phyloP scores from a whole-genome alignment of 345 rosid species.

The Geranium brycei region DNA sequence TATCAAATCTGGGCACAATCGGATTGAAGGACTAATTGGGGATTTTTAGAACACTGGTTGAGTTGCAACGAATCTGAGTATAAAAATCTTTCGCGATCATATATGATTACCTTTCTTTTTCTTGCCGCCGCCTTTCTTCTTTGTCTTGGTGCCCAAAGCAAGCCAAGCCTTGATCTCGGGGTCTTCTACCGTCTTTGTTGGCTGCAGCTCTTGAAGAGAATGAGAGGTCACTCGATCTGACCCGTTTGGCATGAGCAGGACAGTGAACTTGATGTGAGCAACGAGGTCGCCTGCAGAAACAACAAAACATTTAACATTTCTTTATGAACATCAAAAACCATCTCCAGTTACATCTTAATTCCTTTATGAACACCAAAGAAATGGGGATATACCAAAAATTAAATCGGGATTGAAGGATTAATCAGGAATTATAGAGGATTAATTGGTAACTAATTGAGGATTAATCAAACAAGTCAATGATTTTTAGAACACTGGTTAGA shows the following conservation, averaged over 20 bases:
- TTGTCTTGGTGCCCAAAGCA: conserved; percentile 77
- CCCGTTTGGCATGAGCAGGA: conserved; percentile 90
- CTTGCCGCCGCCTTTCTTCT: conserved; percentile 96
- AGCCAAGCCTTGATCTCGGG: conserved; percentile 96
- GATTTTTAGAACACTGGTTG: no score
- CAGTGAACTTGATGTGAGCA: conserved; percentile 90
- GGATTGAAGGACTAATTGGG: no score
- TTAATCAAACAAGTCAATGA: no score
- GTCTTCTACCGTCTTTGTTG: conserved; percentile 64
- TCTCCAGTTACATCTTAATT: no score
- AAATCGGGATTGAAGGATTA: no score
- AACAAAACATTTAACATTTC: neutral
- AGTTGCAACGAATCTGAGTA: no score
- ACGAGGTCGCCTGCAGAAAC: conserved; percentile 56
- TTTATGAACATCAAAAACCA: neutral
- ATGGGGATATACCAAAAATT: no score
- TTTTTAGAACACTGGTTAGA: no score
- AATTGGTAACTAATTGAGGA: no score
- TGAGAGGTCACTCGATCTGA: conserved; percentile 84
- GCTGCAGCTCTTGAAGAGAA: conserved; percentile 60
- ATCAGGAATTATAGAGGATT: no score
- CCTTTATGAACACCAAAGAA: no score
- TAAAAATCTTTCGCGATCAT: neutral
- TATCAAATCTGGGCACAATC: no score
- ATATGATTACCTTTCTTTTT: conserved; percentile 69